Conservation (phyloP, 169 alveolate species). For the Besnoitia besnoiti region DNA sequence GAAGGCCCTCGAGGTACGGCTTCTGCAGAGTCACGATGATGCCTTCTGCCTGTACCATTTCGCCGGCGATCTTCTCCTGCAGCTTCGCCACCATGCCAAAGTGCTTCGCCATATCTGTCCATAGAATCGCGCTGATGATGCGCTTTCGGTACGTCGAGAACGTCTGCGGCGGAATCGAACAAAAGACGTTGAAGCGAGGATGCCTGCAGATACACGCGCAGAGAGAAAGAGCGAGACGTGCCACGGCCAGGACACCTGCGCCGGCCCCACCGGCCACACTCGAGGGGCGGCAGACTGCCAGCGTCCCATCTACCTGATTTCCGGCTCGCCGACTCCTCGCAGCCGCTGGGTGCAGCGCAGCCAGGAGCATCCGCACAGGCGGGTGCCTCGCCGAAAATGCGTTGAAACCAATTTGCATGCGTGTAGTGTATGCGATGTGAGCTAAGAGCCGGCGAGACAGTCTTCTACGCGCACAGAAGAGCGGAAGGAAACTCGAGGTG, state of each 20-base stretch:
- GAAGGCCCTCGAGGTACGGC: constrained; percentile 37
- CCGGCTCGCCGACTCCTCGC: too few species aligned
- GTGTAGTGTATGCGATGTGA: too few species aligned
- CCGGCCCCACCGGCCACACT: neutral
- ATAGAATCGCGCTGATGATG: constrained; percentile 62
- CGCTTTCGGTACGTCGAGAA: constrained; percentile 39
- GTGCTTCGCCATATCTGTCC: constrained; percentile 71
- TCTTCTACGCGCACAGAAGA: too few species aligned
- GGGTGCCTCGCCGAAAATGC: too few species aligned
- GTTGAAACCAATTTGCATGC: too few species aligned
- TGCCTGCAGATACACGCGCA: too few species aligned
- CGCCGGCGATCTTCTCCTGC: constrained; percentile 45
- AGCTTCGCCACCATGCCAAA: constrained; percentile 61
- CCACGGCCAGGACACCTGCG: too few species aligned
- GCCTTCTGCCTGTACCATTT: constrained; percentile 38
- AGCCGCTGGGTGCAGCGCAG: too few species aligned
- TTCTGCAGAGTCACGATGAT: constrained; percentile 25
- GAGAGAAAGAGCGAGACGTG: neutral
- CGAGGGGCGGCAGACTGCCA: neutral
- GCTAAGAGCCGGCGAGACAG: too few species aligned
- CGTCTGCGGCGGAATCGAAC: constrained; percentile 1
- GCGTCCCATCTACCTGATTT: too few species aligned
- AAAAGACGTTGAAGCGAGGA: constrained; percentile 22
- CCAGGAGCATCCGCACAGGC: too few species aligned
- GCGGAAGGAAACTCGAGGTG: too few species aligned